Conservation (phyloP, 805 yeast genomes). For the Lipomyces spencermartinsiae region DNA sequence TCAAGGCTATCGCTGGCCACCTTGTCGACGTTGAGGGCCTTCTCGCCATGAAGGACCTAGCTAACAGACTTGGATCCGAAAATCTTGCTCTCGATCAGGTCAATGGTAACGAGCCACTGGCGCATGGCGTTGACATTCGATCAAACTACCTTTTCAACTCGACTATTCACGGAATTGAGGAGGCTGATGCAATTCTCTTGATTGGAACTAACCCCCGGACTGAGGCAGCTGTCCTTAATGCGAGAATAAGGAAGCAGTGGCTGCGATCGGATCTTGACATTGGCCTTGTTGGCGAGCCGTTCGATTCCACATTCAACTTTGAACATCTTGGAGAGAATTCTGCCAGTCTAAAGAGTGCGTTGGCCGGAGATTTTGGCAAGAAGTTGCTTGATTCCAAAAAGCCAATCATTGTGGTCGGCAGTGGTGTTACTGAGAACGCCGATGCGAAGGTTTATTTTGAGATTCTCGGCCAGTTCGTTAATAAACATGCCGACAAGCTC, state of each 20-base stretch:
- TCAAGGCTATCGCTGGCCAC: conserved; percentile 84
- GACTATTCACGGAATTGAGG: conserved; percentile 77
- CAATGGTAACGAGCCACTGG: conserved; percentile 58
- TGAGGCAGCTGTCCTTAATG: conserved; percentile 87
- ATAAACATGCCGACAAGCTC: conserved; percentile 60
- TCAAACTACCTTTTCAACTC: conserved; percentile 83
- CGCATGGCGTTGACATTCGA: conserved; percentile 75
- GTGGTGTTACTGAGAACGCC: conserved; percentile 71
- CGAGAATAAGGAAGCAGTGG: conserved; percentile 84
- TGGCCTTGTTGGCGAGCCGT: conserved; percentile 74
- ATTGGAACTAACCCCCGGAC: conserved; percentile 88
- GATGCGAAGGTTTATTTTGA: conserved; percentile 69
- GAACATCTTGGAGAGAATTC: conserved; percentile 68
- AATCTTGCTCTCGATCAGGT: conserved; percentile 76
- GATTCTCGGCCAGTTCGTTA: conserved; percentile 65
- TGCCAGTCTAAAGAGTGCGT: conserved; percentile 62
- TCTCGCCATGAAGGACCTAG: conserved; percentile 80
- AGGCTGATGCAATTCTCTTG: conserved; percentile 78
- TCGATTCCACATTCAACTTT: conserved; percentile 76
- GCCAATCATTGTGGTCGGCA: conserved; percentile 82
- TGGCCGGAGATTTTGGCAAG: conserved; percentile 71
- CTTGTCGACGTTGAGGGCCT: conserved; percentile 81
- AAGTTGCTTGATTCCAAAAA: conserved; percentile 68
- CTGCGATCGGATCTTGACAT: conserved; percentile 67
- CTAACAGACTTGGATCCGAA: conserved; percentile 79